Evolutionary conservation across 257 asterid genomes (phyloP).

Genomic region (Handroanthus guayacan): DNA sequence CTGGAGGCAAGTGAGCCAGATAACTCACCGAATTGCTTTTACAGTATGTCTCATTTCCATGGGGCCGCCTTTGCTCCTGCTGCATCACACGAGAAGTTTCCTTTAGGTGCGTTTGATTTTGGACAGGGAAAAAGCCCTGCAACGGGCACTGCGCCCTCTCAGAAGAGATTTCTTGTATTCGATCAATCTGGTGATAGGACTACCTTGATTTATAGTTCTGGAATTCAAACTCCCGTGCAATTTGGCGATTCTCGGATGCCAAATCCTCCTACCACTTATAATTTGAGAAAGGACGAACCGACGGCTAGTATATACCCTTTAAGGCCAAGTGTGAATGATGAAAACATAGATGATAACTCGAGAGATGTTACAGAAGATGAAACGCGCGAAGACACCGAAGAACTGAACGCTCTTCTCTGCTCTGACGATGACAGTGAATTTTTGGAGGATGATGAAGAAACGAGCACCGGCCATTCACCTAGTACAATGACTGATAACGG

Average conservation of each 20-base stretch:
- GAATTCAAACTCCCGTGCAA: conserved; percentile 44
- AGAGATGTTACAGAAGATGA: conserved; percentile 51
- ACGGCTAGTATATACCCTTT: conserved; percentile 34
- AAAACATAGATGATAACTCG: conserved; percentile 45
- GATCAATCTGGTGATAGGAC: conserved; percentile 86
- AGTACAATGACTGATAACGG: conserved; percentile 70
- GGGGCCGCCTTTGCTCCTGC: conserved; percentile 51
- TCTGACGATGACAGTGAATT: conserved; percentile 65
- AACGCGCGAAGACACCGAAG: conserved; percentile 89
- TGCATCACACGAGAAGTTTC: conserved; percentile 39
- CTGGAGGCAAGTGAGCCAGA: conserved; percentile 43
- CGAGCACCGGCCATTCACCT: conserved; percentile 95
- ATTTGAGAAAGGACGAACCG: conserved; percentile 46
- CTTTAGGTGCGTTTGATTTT: conserved; percentile 24
- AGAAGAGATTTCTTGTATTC: conserved; percentile 75
- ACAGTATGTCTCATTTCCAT: conserved; percentile 48
- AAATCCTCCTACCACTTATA: conserved; percentile 35
- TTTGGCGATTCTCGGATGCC: conserved; percentile 45
- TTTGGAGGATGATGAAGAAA: conserved; percentile 75
- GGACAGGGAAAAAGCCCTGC: conserved; percentile 39
- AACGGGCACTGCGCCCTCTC: conserved; percentile 38
- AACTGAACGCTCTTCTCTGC: conserved; percentile 78
- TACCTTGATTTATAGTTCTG: conserved; percentile 64
- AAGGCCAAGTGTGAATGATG: conserved; percentile 38
- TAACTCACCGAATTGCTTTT: conserved; percentile 49